A percentile compares a stretch with the other conserved stretches of the same genome.
Conservation (phyloP, 306 rosid genomes). For the Pueraria montana region DNA sequence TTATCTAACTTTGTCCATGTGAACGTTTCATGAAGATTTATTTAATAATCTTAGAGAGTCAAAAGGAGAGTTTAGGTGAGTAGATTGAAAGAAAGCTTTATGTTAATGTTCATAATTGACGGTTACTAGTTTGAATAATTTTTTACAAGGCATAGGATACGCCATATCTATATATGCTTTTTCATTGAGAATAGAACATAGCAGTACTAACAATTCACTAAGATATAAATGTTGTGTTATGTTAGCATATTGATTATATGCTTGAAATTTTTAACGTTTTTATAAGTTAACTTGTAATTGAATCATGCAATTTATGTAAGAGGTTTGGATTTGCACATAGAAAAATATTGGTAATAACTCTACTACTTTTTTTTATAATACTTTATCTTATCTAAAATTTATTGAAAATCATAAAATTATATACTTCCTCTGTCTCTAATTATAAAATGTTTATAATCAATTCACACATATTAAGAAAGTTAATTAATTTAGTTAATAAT, state of each 20-base stretch:
- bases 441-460: no score
- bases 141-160: background rate
- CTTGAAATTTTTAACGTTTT: background rate
- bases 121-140: conserved; percentile 15
- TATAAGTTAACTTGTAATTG: background rate
- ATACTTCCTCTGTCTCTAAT: no score
- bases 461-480: no score
- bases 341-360: no score
- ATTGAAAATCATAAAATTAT: no score
- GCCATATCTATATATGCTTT: background rate
- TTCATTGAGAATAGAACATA: background rate
- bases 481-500: no score
- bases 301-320: background rate
- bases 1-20: conserved; percentile 32
- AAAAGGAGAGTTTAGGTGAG: conserved; percentile 40
- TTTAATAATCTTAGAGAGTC: conserved; percentile 23
- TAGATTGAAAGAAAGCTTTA: conserved; percentile 5
- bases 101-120: background rate
- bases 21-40: conserved; percentile 12
- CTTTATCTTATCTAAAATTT: no score
- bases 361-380: no score
- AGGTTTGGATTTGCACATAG: no score
- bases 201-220: background rate
- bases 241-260: background rate
- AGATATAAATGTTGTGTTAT: background rate